phyloP scores from a whole-genome alignment of 1,284 basidiomycete genomes.

The Leccinum solheimii region DNA sequence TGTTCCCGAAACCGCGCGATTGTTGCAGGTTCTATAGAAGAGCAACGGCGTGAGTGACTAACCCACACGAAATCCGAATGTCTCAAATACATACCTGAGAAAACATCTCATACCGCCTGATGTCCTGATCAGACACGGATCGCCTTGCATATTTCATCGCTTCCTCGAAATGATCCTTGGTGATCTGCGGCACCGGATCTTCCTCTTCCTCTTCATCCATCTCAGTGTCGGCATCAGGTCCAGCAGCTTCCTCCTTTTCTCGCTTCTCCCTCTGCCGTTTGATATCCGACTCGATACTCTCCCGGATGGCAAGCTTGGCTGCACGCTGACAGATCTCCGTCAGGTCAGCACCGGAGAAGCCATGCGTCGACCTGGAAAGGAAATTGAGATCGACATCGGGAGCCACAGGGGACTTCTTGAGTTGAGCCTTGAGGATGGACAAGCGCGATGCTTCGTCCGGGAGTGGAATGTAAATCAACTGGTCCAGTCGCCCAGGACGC shows the following conservation, averaged over 20 bases:
- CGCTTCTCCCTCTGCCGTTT: constrained; percentile 76
- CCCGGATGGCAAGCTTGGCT: constrained; percentile 95
- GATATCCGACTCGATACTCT: constrained; percentile 94
- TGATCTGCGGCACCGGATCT: constrained; percentile 97
- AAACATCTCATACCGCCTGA: constrained; percentile 93
- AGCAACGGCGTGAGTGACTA: constrained; percentile 1
- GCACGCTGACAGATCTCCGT: constrained; percentile 99
- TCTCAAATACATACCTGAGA: constrained; percentile 53
- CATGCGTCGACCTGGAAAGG: constrained; percentile 93
- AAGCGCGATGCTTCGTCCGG: constrained; percentile 92
- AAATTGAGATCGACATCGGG: constrained; percentile 84
- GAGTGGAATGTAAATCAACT: constrained; percentile 90
- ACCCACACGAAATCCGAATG: neutral
- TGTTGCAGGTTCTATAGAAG: constrained; percentile 76
- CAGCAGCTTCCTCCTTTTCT: constrained; percentile 70
- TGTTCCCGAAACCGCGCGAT: constrained; percentile 83
- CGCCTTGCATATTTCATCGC: constrained; percentile 93
- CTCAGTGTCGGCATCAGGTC: constrained; percentile 59
- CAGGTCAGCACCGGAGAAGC: constrained; percentile 99
- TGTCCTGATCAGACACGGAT: constrained; percentile 92
- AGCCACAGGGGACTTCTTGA: constrained; percentile 92
- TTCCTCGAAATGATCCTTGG: constrained; percentile 94
- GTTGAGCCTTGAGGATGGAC: constrained; percentile 87
- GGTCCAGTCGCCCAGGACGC: constrained; percentile 97
- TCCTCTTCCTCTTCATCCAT: constrained; percentile 83